Base-by-base conservation (phyloP, 2,329 filamentous ascomycete genomes). In the Cordyceps fumosorosea region DNA sequence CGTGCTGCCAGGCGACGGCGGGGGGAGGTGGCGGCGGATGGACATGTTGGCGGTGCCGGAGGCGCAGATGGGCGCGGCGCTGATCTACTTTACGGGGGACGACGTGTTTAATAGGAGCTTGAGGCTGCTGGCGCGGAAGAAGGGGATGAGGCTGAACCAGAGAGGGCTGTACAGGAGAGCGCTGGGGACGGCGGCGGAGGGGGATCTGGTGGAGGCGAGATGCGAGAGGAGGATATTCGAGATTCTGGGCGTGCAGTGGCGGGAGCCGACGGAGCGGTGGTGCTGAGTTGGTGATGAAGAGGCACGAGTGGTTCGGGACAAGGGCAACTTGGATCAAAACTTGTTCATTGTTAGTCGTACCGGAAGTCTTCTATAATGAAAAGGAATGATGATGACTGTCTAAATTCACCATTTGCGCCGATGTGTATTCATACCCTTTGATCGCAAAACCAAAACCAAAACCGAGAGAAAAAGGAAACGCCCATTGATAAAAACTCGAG, bases 21-120 rank as follows among this genome's bases (percentile, higher is more conserved):
- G 73, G 52, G 72, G 3, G 6, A 3, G 83, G 0, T 96, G 91
- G 92, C 83, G 92, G 10, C 84, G 92, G 2, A 88, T 97, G 64
- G 93, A 97, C 71, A 83, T 97, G 22, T 78, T 97, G 1, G 82
- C 96, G 4, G 93, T 96, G 0, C 92, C 93, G 0, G 86, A 87
- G 67, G 79, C 83, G 2, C 88, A 96, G 73, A 81, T 91, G 56
- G 93, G 93, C 1, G 93, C 90, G 0, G 92, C 93, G 0, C 72
- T 97, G 64, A 83, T 97, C n/a, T 97, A 97, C 71, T 98, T 97
- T 70, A 97, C 93, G 0, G 93, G 93, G 1, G 95, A 97, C 67
- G 93, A 96, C 71, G 89, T 96, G 40, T 97, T 97, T 77, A 97
- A 97, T 73, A 81, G 93, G 18, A 96, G 90, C 70, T 84, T 97